Conservation (phyloP, 2,329 filamentous ascomycete genomes). For the Sclerotinia spermophila region DNA sequence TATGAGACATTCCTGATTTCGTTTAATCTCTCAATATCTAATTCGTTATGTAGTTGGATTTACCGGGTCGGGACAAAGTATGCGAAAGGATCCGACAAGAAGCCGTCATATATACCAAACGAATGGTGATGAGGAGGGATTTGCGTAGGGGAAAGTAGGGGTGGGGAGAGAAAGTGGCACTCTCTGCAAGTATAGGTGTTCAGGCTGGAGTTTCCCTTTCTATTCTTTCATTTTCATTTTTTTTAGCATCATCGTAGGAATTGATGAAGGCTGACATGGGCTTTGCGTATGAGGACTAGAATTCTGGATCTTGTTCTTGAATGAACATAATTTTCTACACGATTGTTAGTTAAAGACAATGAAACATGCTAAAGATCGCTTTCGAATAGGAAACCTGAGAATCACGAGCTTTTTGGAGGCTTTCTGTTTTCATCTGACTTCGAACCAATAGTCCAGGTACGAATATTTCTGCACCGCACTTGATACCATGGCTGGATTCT, state of each 20-base stretch:
- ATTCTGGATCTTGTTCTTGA: conserved; percentile 22
- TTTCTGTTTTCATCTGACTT: conserved; percentile 7
- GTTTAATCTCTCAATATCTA: conserved; percentile 28
- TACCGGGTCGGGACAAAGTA: conserved; percentile 88
- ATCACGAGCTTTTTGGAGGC: neutral
- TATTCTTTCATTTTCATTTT: conserved; percentile 11
- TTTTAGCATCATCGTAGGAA: conserved; percentile 21
- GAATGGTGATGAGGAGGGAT: conserved; percentile 63
- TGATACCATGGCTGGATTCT: neutral
- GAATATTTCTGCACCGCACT: conserved; percentile 2
- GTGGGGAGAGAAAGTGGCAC: conserved; percentile 37
- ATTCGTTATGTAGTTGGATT: conserved; percentile 70
- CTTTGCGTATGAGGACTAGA: conserved; percentile 24
- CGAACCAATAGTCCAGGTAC: conserved; percentile 11
- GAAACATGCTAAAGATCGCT: conserved; percentile 22
- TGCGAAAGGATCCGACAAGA: conserved; percentile 86
- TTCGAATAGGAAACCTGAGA: conserved; percentile 19
- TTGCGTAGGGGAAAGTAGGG: conserved; percentile 19
- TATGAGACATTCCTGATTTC: conserved; percentile 40
- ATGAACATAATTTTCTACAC: conserved; percentile 25
- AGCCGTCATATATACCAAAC: conserved; percentile 82
- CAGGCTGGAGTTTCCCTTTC: conserved; percentile 33
- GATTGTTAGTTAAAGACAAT: conserved; percentile 10
- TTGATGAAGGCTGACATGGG: conserved; percentile 45
- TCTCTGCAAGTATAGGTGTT: conserved; percentile 38